A percentile compares a stretch with the other conserved stretches of the same genome.
phyloP scores from a whole-genome alignment of 352 stramenopile species.

The Pythium coloratum region DNA sequence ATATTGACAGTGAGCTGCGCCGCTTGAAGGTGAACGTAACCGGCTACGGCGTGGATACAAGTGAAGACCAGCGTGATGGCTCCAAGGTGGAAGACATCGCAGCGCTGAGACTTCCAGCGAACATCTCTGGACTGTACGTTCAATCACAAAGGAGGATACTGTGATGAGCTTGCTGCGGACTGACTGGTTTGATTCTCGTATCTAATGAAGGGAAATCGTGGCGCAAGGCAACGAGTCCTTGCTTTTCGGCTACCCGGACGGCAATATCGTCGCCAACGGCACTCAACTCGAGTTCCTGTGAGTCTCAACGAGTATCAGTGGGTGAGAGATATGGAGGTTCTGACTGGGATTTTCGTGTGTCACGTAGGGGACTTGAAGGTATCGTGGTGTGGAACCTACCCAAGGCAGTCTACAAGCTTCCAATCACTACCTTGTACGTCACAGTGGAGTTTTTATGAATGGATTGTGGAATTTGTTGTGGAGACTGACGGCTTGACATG shows the following conservation, averaged over 20 bases:
- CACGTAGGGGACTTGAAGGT: not conserved
- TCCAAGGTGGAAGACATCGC: constrained; percentile 12
- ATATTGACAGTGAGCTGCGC: not conserved
- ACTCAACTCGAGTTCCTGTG: constrained; percentile 13
- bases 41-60: not conserved
- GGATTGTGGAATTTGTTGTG: too few species aligned
- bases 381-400: not conserved
- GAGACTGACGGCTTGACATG: not conserved
- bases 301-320: not conserved
- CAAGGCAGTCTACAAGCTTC: constrained; percentile 2
- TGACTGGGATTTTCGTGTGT: not conserved
- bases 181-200: not conserved
- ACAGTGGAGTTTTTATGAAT: not conserved
- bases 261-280: constrained; percentile 16
- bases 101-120: constrained; percentile 9
- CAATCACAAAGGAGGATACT: not conserved
- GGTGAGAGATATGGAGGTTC: not conserved
- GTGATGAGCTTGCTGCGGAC: not conserved
- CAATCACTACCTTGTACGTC: constrained; percentile 10
- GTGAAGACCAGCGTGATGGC: not conserved
- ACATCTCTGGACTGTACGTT: constrained; percentile 12
- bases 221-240: not conserved
- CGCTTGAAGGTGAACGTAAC: not conserved
- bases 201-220: not conserved
- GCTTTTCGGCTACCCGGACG: constrained; percentile 5